A percentile compares a stretch with the other conserved stretches of the same genome.
phyloP scores from a whole-genome alignment of 2,329 filamentous ascomycete genomes.

The Talaromyces rugulosus region DNA sequence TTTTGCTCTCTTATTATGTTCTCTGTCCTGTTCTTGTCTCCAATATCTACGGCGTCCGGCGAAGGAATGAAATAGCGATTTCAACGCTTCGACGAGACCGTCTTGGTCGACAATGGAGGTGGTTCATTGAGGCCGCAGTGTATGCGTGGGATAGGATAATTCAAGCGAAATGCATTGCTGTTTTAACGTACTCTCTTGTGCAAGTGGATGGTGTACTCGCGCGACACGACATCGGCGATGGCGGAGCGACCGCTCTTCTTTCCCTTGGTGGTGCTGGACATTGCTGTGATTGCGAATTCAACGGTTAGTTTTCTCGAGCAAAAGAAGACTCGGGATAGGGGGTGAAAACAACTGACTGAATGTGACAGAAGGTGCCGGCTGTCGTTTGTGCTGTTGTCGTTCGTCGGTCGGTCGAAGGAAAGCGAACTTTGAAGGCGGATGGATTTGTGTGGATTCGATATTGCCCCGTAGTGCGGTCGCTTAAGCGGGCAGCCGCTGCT shows the following conservation, averaged over 20 bases:
- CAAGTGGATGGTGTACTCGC: slow-evolving; percentile 99
- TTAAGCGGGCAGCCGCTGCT: background rate
- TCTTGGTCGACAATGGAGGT: slow-evolving; percentile 10
- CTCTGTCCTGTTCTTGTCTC: slow-evolving; percentile 10
- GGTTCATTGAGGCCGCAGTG: slow-evolving; percentile 4
- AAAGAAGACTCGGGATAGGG: background rate
- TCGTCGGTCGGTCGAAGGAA: slow-evolving; percentile 23
- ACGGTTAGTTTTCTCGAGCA: background rate
- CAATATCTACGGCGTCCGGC: background rate
- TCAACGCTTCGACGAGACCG: slow-evolving; percentile 7
- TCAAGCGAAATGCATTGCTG: background rate
- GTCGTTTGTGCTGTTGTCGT: slow-evolving; percentile 34
- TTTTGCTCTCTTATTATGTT: slow-evolving; percentile 13
- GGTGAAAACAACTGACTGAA: slow-evolving; percentile 30
- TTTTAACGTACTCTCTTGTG: slow-evolving; percentile 90
- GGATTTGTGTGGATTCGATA: slow-evolving; percentile 11
- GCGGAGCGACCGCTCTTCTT: slow-evolving; percentile 79
- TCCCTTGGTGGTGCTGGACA: slow-evolving; percentile 62
- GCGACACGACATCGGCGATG: slow-evolving; percentile 97
- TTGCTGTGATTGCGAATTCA: slow-evolving; percentile 43
- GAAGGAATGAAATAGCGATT: background rate
- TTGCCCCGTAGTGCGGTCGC: background rate
- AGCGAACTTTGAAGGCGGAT: slow-evolving; percentile 12
- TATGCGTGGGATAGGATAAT: background rate
- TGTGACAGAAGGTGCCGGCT: slow-evolving; percentile 30